Evolutionary conservation across 352 stramenopile genomes (phyloP), one percentile per base, ranked within the genome.

Genomic region (Globisporangium mamillatum): DNA sequence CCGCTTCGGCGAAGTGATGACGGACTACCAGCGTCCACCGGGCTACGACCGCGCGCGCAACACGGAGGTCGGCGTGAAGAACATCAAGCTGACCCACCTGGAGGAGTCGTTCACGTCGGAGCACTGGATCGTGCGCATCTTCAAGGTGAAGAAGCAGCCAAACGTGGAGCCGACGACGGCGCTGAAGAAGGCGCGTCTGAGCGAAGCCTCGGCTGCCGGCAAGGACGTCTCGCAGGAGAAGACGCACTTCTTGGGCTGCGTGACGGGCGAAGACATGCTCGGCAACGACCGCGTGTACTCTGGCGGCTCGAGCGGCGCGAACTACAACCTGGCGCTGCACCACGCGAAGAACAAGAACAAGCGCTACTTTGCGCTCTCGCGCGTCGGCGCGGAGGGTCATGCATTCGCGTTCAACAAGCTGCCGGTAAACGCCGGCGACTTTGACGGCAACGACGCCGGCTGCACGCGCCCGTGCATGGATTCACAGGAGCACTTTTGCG

Each of bases 91-190:
- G 53, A 94, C 85, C 46, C 90, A 97, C 73, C 69, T 98, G 76
- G 93, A 98, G 68, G 92, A 98, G 71, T 91, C 90, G 1, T 98
- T 98, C 74, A 98, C 91, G 66, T 97, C 88, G n/a, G 91, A 98
- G 76, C 91, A 98, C 79, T 98, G 94, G 92, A 98, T 98, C 58
- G 92, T 98, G 56, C 91, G 94, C 69, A 98, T 98, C 64, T 98
- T 91, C 77, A 95, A 95, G 77, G 91, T 98, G n/a, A 97, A 97
- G 79, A 93, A 92, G 72, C 81, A 86, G 73, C 73, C 86, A 5
- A 92, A 90, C 66, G 85, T 95, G n/a, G 83, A 93, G 66, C 66
- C 86, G 14, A 93, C 80, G 46, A 90, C 79, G 24, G 79, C 79
- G 46, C 71, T 91, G 27, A 89, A 88, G 76, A 86, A 87, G 70